A percentile compares a stretch with the other conserved stretches of the same genome.
These are phyloP conservation scores for Elsinoe fawcettii DNA, from an alignment of 2,329 filamentous ascomycete genomes.

Conservation along the genomic window DNA sequence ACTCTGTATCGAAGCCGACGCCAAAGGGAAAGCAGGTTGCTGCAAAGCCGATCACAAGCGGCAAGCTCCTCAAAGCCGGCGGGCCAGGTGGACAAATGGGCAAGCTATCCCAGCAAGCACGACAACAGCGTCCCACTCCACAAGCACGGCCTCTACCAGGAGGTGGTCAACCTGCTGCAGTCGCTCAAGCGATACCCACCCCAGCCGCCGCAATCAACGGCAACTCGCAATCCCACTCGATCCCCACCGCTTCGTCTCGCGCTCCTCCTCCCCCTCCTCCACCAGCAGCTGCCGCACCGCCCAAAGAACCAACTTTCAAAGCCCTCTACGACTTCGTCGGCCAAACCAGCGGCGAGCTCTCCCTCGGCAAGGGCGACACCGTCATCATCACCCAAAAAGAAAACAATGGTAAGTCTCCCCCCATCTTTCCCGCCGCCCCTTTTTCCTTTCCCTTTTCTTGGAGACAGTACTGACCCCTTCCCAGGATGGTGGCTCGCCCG, in stretches of 20 bases:
- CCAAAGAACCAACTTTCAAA: conserved; percentile 71
- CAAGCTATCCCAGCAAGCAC: conserved; percentile 54
- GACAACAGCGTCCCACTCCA: conserved; percentile 40
- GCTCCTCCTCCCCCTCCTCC: conserved; percentile 57
- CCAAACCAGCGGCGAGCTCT: conserved; percentile 76
- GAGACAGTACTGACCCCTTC: conserved; percentile 20
- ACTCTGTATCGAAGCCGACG: conserved; percentile 72
- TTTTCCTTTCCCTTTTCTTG: neutral
- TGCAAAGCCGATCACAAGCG: conserved; percentile 82
- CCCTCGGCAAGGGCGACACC: conserved; percentile 69
- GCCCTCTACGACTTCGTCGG: conserved; percentile 88
- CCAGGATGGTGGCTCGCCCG: conserved; percentile 90
- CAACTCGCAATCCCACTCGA: conserved; percentile 34
- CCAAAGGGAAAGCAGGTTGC: conserved; percentile 81
- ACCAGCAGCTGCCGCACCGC: conserved; percentile 50
- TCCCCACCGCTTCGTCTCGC: conserved; percentile 38
- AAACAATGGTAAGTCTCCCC: conserved; percentile 65
- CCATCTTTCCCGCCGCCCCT: neutral
- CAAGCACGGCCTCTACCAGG: conserved; percentile 34
- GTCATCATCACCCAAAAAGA: conserved; percentile 92
- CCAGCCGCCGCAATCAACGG: conserved; percentile 48
- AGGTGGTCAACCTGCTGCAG: conserved; percentile 25
- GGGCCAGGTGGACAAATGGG: conserved; percentile 76
- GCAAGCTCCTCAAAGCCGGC: conserved; percentile 84
- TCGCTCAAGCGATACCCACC: conserved; percentile 24